Base-by-base conservation (phyloP, 345 rosid species). In the Hirschfeldia incana region DNA sequence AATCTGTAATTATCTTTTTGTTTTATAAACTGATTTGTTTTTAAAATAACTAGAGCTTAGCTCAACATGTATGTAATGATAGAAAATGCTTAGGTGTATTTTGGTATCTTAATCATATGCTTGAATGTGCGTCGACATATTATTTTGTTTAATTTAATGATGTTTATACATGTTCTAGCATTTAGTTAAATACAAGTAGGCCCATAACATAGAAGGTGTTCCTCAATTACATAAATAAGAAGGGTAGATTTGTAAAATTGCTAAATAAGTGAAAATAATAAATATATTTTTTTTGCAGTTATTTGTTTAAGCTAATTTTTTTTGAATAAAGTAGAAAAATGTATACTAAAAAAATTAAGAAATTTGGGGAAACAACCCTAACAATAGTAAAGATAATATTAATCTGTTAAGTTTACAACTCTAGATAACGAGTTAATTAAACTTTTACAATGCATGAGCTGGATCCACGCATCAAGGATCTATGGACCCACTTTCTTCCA, bases 381-480 rank as follows among this genome's bases (percentile, higher is more conserved):
- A 33, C 16, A 46, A 49, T 74, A 60, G 68, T 74, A 63, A 69
- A 37, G 53, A 21, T 21, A 21, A 21, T 21, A 21, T 21, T 21
- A 21, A 21, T 21, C 21, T 21, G 21, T 21, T 21, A 21, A 21
- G 82, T 59, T 73, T 73, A 34, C 74, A 79, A 73, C 73, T 59
- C 46, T 69, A 65, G 42, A 55, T 63, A 69, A 76, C 30, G 78
- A 78, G 84, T 85, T 82, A 80, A 85, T 86, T 67, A 16, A 79
- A 83, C 85, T 80, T 81, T 79, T 75, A 49, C 80, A 83, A 83
- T 73, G 83, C 75, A 76, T 90, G 94, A 90, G 97, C 92, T 92
- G 94, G 93, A 92, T 92, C 93, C 97, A 87, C 92, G 85, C 90
- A 83, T 82, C 76, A 58, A 81, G 84, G 84, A 76, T 85, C 80